These are phyloP conservation scores for Halenospora varia DNA, from an alignment of 495 filamentous ascomycete species.

Conservation along the genomic window DNA sequence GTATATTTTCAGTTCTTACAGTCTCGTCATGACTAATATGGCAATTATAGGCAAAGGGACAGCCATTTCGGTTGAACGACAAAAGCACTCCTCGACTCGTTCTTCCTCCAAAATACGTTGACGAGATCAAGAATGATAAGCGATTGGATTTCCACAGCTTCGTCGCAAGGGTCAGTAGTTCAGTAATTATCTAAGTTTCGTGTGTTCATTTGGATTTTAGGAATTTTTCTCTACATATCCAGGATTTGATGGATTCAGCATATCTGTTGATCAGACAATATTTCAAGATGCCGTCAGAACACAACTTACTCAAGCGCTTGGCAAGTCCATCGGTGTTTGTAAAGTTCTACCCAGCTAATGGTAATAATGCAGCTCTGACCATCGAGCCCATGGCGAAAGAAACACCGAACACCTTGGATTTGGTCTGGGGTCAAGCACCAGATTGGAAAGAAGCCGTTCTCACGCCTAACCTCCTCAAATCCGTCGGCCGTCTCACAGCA, in stretches of 20 bases:
- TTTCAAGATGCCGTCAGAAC: conserved; percentile 26
- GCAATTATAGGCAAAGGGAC: conserved; percentile 4
- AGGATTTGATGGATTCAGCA: conserved; percentile 42
- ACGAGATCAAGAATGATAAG: conserved; percentile 44
- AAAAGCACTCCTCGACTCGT: conserved; percentile 26
- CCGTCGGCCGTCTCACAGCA: conserved; percentile 44
- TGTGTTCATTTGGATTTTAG: too few relatives aligned
- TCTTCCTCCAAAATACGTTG: conserved; percentile 42
- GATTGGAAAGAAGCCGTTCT: conserved; percentile 28
- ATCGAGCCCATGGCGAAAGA: conserved; percentile 37
- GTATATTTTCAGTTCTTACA: too few relatives aligned
- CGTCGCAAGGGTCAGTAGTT: conserved; percentile 31
- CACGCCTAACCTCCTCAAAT: conserved; percentile 23
- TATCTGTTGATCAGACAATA: conserved; percentile 32
- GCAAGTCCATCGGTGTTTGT: conserved; percentile 25
- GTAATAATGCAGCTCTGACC: conserved; percentile 24
- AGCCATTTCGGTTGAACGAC: conserved; percentile 3
- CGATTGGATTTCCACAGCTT: conserved; percentile 36
- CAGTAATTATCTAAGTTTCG: too few relatives aligned
- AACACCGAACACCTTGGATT: conserved; percentile 33
- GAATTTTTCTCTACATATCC: conserved; percentile 42
- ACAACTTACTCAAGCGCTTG: conserved; percentile 45
- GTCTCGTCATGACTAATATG: background rate
- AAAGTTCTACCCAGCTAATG: conserved; percentile 17
- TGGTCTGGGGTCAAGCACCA: conserved; percentile 28